Base-by-base conservation (phyloP, 192 early-diverging fungal genomes). In the Oehlia diaphana region DNA sequence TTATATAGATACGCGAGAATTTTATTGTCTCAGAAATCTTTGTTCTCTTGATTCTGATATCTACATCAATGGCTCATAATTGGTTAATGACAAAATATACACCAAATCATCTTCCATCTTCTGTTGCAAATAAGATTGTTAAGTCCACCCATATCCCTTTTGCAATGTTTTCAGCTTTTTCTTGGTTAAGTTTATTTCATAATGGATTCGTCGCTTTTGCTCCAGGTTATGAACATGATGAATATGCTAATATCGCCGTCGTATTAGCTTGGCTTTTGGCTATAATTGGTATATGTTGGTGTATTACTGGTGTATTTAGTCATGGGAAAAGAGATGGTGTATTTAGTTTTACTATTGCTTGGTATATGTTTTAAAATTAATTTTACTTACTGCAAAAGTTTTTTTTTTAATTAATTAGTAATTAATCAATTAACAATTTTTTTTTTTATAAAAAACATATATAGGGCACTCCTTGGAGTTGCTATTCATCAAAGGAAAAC, bases 271-370 rank as follows among this genome's bases (percentile, higher is more conserved):
- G 65, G 42, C 5, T 68, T 33, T 21, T 68, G 31, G 44, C 64
- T n/a, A 50, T 69, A 9, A 21, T 78, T 50, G 76, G 76, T 2
- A 26, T 78, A 31, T 19, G 9, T 26, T 78, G 76, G 76, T 19
- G 28, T 9, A 33, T 63, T 49, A 62, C 61, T 33, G 76, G 76
- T 3, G 4, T 23, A 9, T 68, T 62, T n/a, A 53, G 65, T 35
- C 13, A 23, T 26, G 76, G 76, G 7, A 78, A 37, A 69, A 78
- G 76, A 35, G 76, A 78, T 68, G 76, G 76, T 26, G 66, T 78
- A 2, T 68, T 78, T 35, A n/a, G 65, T 14, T n/a, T 42, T 47
- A 78, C 76, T 12, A 69, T 78, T 68, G 76, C 76, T 16, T 78
- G 76, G 76, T 78, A 68, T 50, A 26, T 49, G 19, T 13, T 37